A percentile compares a stretch with the other conserved stretches of the same genome.
These are phyloP conservation scores for Magnaporthiopsis incrustans DNA, from an alignment of 2,329 filamentous ascomycete species.

Conservation along the genomic window DNA sequence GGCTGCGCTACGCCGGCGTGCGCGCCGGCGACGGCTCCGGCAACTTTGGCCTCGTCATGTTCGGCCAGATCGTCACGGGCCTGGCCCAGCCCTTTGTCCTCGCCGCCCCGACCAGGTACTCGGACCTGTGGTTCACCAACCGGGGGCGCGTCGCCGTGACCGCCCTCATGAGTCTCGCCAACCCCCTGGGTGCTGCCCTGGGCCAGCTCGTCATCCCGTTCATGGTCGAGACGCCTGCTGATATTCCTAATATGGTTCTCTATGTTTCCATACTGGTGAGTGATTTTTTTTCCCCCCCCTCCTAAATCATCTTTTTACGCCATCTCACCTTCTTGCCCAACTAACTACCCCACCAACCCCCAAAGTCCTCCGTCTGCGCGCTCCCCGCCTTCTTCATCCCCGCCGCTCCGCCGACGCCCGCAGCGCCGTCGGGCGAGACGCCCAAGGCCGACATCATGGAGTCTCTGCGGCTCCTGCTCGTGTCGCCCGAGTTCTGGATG, in stretches of 20 bases:
- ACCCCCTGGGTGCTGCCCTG: slow-evolving; percentile 81
- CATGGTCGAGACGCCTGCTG: slow-evolving; percentile 53
- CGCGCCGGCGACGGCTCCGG: slow-evolving; percentile 38
- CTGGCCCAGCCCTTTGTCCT: slow-evolving; percentile 89
- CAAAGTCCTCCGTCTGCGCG: slow-evolving; percentile 49
- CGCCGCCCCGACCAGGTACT: slow-evolving; percentile 81
- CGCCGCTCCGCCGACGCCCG: slow-evolving; percentile 66
- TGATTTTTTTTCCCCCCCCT: slow-evolving; percentile 12
- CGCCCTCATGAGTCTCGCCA: slow-evolving; percentile 75
- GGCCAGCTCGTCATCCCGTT: slow-evolving; percentile 81
- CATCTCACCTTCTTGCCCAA: neutral
- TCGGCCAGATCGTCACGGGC: slow-evolving; percentile 85
- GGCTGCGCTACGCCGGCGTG: slow-evolving; percentile 77
- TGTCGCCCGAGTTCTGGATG: slow-evolving; percentile 68
- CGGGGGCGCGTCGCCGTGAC: slow-evolving; percentile 79
- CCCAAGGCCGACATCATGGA: slow-evolving; percentile 44
- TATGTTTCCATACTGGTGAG: slow-evolving; percentile 76
- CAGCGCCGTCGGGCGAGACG: slow-evolving; percentile 57
- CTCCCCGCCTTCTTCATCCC: slow-evolving; percentile 80
- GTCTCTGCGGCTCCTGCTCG: slow-evolving; percentile 45
- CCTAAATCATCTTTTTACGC: neutral
- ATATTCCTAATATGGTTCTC: slow-evolving; percentile 75
- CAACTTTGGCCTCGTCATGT: slow-evolving; percentile 70
- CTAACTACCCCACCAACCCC: neutral
- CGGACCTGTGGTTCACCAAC: slow-evolving; percentile 89